Evolutionary conservation across 148 eudicot genomes (phyloP).

Genomic region (Vaccinium corymbosum): DNA sequence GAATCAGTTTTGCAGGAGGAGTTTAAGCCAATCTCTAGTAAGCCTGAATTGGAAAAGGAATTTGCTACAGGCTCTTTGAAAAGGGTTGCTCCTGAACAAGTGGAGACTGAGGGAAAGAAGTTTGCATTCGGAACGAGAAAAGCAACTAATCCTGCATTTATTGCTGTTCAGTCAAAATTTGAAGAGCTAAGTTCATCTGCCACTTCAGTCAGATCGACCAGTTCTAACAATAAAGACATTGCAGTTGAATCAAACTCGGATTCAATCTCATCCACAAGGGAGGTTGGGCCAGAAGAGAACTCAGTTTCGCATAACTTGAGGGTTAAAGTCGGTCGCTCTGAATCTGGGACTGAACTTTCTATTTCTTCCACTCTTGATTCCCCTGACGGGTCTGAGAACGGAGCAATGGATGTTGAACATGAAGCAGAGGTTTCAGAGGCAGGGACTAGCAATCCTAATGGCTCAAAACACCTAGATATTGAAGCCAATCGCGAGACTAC

Average conservation of each 20-base stretch:
- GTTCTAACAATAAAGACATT: slow-evolving; percentile 26
- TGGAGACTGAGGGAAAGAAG: slow-evolving; percentile 60
- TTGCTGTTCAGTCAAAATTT: slow-evolving; percentile 71
- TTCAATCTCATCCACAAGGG: slow-evolving; percentile 29
- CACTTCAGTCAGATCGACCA: slow-evolving; percentile 32
- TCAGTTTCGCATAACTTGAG: slow-evolving; percentile 27
- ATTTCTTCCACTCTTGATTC: slow-evolving; percentile 88
- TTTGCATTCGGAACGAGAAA: slow-evolving; percentile 47
- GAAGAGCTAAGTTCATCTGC: slow-evolving; percentile 50
- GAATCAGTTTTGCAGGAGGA: slow-evolving; percentile 23
- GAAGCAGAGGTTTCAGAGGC: slow-evolving; percentile 33
- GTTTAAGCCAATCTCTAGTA: slow-evolving; percentile 18
- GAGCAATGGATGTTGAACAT: slow-evolving; percentile 33
- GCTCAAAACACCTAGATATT: slow-evolving; percentile 16
- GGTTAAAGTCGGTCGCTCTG: slow-evolving; percentile 54
- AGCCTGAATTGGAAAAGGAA: slow-evolving; percentile 38
- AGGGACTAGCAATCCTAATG: slow-evolving; percentile 15
- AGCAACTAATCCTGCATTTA: slow-evolving; percentile 62
- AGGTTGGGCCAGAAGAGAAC: slow-evolving; percentile 29
- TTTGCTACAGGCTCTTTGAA: slow-evolving; percentile 30
- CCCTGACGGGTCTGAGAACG: slow-evolving; percentile 60
- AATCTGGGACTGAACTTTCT: slow-evolving; percentile 91
- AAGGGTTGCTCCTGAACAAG: slow-evolving; percentile 45
- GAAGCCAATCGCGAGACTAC: slow-evolving; percentile 31
- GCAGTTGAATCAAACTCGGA: slow-evolving; percentile 36